Evolutionary conservation across 2,329 filamentous ascomycete species (phyloP), one percentile per base, ranked within the genome.

Genomic region (Mycocentrospora acerina): DNA sequence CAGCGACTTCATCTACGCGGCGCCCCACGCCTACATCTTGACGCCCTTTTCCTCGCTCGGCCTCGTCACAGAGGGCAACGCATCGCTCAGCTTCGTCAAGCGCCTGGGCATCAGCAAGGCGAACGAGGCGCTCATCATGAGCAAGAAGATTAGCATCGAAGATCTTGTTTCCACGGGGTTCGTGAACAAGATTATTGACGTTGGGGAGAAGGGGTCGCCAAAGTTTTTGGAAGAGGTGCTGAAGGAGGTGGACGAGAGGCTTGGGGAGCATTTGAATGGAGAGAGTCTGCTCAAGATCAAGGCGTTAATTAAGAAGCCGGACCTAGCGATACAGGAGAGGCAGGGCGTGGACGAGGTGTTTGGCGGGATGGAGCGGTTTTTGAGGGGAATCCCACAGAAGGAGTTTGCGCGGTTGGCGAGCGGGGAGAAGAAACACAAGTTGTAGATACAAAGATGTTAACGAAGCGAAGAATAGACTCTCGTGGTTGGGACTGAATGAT

Each of bases 61-160:
- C 1, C 80, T 98, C 1, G 90, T 97, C 1, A 80, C 90, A 37
- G 93, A 97, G 71, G 93, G 91, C 27, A 88, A 85, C 31, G 83
- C 90, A 0, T 88, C 83, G 12, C 74, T 82, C 38, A 88, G 84
- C 0, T 85, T 97, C 40, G 88, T 93, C 11, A 79, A 85, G 56
- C 75, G 91, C 0, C 75, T 97, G 16, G 93, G 93, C 1, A 78
- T 89, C 34, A 74, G 80, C 42, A 87, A 88, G 63, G 90, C 90
- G 8, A 95, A 94, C 61, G 93, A 97, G 75, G 91, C 93, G 10
- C 77, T 97, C 10, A 83, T 98, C 52, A 93, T 95, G 85, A 90
- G 86, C 58, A 87, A 86, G 67, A 78, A 83, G 29, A 87, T 97
- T 54, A 66, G 75, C 0, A 80, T 80, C 19, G 80, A 84, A 16